Percentiles rank a stretch among this genome's conserved stretches.
These are phyloP conservation scores for Globisporangium uncinulatum DNA, from an alignment of 352 stramenopile species.

Conservation along the genomic window DNA sequence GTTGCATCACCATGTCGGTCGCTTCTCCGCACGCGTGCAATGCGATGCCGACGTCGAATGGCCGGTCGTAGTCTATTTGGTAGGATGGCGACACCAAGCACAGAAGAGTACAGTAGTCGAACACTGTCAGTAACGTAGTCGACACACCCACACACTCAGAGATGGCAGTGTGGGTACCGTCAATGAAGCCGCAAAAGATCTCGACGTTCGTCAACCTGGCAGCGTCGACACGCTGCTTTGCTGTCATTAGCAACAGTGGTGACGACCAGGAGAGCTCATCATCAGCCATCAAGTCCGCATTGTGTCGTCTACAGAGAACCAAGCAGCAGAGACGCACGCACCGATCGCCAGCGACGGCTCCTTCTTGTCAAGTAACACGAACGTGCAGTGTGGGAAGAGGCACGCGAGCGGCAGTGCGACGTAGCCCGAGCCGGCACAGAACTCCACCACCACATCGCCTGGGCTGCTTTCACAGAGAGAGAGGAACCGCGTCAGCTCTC, in stretches of 20 bases:
- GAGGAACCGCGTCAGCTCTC: not conserved
- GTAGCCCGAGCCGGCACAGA: conserved; percentile 75
- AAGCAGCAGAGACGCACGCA: conserved; percentile 7
- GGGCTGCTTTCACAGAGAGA: conserved; percentile 22
- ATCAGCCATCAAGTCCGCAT: not conserved
- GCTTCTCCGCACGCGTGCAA: conserved; percentile 78
- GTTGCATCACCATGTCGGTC: conserved; percentile 78
- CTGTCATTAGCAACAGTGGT: conserved; percentile 15
- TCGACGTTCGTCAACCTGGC: conserved; percentile 60
- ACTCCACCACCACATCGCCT: conserved; percentile 76
- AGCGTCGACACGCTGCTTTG: conserved; percentile 53
- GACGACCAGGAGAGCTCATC: not conserved
- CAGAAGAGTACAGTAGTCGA: too few species aligned
- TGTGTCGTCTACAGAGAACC: not conserved
- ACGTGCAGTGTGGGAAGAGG: conserved; percentile 65
- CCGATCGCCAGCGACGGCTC: conserved; percentile 68
- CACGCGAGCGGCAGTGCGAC: conserved; percentile 68
- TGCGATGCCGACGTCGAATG: conserved; percentile 76
- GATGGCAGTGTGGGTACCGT: conserved; percentile 24
- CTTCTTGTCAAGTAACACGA: conserved; percentile 79
- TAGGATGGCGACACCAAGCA: not conserved
- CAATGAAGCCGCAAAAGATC: conserved; percentile 71
- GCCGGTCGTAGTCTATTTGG: conserved; percentile 35
- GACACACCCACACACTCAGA: too few species aligned
- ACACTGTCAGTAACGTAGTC: too few species aligned